Base-by-base conservation (phyloP, 2,329 filamentous ascomycete species). In the Pyricularia sp. region DNA sequence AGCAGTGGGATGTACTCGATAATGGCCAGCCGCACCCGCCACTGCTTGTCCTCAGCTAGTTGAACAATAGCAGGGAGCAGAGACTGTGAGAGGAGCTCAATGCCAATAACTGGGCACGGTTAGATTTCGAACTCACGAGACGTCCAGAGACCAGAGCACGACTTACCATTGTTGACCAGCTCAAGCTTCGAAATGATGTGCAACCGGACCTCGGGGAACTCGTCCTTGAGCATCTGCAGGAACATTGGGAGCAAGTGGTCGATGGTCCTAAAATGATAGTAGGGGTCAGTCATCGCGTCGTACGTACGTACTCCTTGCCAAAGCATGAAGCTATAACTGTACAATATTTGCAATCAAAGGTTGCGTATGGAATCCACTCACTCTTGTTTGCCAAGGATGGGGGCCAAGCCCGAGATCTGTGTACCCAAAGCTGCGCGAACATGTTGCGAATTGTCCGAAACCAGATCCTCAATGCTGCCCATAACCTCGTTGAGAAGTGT, bases 181-280 rank as follows among this genome's bases (percentile, higher is more conserved):
- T 99, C 96, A 65, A 99, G 87, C 79, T 99, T 99, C n/a, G 94
- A 97, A 73, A 99, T 99, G 76, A 99, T 99, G 79, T 99, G 96
- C 66, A 99, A 86, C 68, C 94, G 89, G 63, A 99, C 94, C 75
- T 99, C 94, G 26, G 94, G 94, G 77, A 97, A 97, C 74, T 99
- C 94, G 72, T 99, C 94, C 83, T 97, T 99, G 72, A 99, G 87
- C 94, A 99, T 99, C 76, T 96, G 91, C 64, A 99, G 83, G 78
- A 99, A 97, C 93, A 99, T 99, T 64, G 94, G 94, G 60, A 99
- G 85, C 60, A 99, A 86, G 75, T 99, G 94, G 70, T 94, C 89
- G 70, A 96, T 97, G 33, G 94, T 99, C 77, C 91, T 94, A 69
- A 1, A n/a, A 30, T 16, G 62, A 30, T 16, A 33, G 4, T 24